Conservation (phyloP, 2,329 filamentous ascomycete genomes). For the Fonsecaea pedrosoi region DNA sequence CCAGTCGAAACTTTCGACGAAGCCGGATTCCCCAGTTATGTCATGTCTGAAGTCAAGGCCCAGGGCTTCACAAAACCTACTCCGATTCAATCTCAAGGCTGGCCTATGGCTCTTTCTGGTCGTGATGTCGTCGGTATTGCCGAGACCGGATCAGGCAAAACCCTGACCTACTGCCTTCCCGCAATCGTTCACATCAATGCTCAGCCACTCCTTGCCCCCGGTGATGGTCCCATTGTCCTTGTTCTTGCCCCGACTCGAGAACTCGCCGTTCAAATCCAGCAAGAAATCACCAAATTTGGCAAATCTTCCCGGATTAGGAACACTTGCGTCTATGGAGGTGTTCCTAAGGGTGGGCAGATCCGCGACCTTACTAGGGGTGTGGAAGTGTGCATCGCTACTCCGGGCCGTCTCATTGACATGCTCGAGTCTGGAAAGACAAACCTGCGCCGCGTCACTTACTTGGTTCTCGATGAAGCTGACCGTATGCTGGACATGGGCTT, state of each 20-base stretch:
- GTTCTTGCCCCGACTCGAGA: slow-evolving; percentile 97
- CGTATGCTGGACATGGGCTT: slow-evolving; percentile 99
- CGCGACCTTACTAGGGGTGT: slow-evolving; percentile 93
- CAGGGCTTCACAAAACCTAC: slow-evolving; percentile 94
- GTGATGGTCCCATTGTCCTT: slow-evolving; percentile 94
- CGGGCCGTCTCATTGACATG: slow-evolving; percentile 98
- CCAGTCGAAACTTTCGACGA: slow-evolving; percentile 98
- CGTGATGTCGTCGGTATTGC: slow-evolving; percentile 99
- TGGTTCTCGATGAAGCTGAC: slow-evolving; percentile 98
- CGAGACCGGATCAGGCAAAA: slow-evolving; percentile 99
- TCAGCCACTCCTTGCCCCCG: slow-evolving; percentile 91
- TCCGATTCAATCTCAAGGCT: slow-evolving; percentile 96
- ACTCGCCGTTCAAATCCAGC: slow-evolving; percentile 96
- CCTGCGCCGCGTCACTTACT: slow-evolving; percentile 94
- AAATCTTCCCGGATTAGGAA: slow-evolving; percentile 98
- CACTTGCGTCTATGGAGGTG: slow-evolving; percentile 98
- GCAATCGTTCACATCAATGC: slow-evolving; percentile 99
- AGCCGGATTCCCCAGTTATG: slow-evolving; percentile 94
- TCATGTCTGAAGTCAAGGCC: slow-evolving; percentile 98
- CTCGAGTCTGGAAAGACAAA: slow-evolving; percentile 98
- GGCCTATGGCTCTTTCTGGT: slow-evolving; percentile 98
- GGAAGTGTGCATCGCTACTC: slow-evolving; percentile 97
- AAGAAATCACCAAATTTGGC: slow-evolving; percentile 98
- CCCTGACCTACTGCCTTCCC: slow-evolving; percentile 94
- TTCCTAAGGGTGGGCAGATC: slow-evolving; percentile 96